Evolutionary conservation across 495 filamentous ascomycete species (phyloP).

Genomic region (Penicillium atrosanguineum): DNA sequence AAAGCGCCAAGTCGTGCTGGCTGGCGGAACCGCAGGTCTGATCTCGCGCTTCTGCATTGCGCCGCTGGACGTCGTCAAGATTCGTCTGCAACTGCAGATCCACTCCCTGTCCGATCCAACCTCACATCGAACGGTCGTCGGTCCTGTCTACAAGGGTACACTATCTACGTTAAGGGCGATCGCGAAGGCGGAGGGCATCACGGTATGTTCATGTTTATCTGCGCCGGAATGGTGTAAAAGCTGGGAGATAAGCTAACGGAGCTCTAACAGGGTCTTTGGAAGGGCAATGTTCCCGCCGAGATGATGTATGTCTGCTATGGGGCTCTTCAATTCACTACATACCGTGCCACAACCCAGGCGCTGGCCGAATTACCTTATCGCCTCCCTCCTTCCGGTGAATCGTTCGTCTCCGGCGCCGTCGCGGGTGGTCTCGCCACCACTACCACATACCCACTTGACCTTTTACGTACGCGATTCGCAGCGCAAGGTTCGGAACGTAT

Average conservation of each 20-base stretch:
- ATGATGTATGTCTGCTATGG: constrained; percentile 88
- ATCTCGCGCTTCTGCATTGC: constrained; percentile 92
- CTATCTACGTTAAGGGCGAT: constrained; percentile 74
- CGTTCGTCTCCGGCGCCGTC: constrained; percentile 75
- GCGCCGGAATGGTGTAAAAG: background rate
- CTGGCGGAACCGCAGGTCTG: constrained; percentile 84
- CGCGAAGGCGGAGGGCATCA: constrained; percentile 72
- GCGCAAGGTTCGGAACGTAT: constrained; percentile 85
- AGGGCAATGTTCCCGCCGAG: constrained; percentile 95
- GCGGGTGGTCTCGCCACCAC: constrained; percentile 81
- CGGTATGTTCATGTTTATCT: constrained; percentile 35
- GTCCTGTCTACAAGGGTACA: constrained; percentile 77
- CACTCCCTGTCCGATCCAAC: constrained; percentile 72
- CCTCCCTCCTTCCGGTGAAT: constrained; percentile 57
- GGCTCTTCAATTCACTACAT: constrained; percentile 86
- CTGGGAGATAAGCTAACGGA: constrained; percentile 1
- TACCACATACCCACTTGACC: constrained; percentile 86
- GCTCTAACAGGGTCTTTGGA: constrained; percentile 72
- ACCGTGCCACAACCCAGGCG: constrained; percentile 65
- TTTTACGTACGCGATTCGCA: constrained; percentile 91
- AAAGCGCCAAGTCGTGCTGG: constrained; percentile 72
- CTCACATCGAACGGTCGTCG: constrained; percentile 48
- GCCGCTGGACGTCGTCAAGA: constrained; percentile 93
- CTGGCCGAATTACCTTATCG: constrained; percentile 53
- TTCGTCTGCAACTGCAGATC: constrained; percentile 87